phyloP scores from a whole-genome alignment of 768 basidiomycete species.

The Xerocomus brunneocitrinus region DNA sequence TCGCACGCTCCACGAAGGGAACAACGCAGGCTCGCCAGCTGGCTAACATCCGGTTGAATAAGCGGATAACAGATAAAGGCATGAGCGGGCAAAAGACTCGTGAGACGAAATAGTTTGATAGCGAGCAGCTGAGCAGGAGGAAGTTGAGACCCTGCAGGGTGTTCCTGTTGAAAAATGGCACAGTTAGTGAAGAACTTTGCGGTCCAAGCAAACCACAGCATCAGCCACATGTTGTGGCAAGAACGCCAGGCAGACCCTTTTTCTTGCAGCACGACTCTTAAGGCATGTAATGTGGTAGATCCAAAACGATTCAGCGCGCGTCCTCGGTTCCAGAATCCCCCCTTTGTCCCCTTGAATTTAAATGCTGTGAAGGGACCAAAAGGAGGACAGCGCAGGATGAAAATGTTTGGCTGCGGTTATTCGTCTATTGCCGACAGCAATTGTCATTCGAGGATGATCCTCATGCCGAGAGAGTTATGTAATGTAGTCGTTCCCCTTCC shows the following conservation, averaged over 20 bases:
- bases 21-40: not conserved
- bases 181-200: not conserved
- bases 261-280: not conserved
- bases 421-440: slow-evolving; percentile 3
- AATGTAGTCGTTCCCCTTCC: not conserved
- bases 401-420: slow-evolving; percentile 13
- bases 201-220: not conserved
- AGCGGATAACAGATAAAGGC: slow-evolving; percentile 1
- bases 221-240: not conserved
- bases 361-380: not conserved
- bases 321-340: not conserved
- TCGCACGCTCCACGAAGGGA: not conserved
- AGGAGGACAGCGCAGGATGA: not conserved
- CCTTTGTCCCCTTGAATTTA: not conserved
- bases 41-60: not conserved
- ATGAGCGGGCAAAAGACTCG: not conserved
- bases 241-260: not conserved
- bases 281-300: not conserved
- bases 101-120: not conserved
- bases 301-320: not conserved
- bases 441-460: slow-evolving; percentile 14
- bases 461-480: slow-evolving; percentile 5
- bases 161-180: not conserved
- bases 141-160: not conserved
- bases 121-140: not conserved